A percentile compares a stretch with the other conserved stretches of the same genome.
Evolutionary conservation across 129 eudicot species (phyloP).

Genomic region (Artemisia annua): DNA sequence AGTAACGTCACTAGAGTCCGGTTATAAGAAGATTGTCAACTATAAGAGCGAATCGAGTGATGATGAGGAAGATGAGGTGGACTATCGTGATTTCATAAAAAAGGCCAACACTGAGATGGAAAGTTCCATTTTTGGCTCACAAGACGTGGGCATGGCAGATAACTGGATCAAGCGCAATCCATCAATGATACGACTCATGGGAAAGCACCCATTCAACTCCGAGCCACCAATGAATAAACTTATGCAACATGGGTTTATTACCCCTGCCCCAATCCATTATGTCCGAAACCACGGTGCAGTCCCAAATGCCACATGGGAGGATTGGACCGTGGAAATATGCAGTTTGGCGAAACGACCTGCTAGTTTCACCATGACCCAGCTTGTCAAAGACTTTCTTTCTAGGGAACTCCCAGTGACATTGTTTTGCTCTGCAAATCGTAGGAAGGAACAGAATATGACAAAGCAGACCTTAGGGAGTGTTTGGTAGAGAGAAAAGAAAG

Average conservation of each 20-base stretch:
- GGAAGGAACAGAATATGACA: constrained; percentile 84
- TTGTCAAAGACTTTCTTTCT: constrained; percentile 52
- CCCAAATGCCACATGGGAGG: constrained; percentile 61
- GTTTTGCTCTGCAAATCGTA: constrained; percentile 87
- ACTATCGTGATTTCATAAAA: constrained; percentile 35
- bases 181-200: constrained; percentile 80
- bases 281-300: constrained; percentile 94
- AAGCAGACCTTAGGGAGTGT: constrained; percentile 69
- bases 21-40: constrained; percentile 35
- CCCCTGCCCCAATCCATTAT: constrained; percentile 90
- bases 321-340: constrained; percentile 81
- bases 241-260: constrained; percentile 96
- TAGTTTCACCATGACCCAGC: constrained; percentile 65
- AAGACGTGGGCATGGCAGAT: constrained; percentile 77
- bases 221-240: constrained; percentile 83
- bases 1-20: constrained; percentile 67
- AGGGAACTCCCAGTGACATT: constrained; percentile 68
- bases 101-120: constrained; percentile 61
- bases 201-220: constrained; percentile 93
- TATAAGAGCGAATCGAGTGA: constrained; percentile 38
- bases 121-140: constrained; percentile 48
- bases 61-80: constrained; percentile 30
- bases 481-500: too few relatives aligned
- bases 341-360: constrained; percentile 66
- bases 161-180: constrained; percentile 80